Evolutionary conservation across 2,329 filamentous ascomycete genomes (phyloP), one percentile per base, ranked within the genome.

Genomic region (Lachnellula suecica): DNA sequence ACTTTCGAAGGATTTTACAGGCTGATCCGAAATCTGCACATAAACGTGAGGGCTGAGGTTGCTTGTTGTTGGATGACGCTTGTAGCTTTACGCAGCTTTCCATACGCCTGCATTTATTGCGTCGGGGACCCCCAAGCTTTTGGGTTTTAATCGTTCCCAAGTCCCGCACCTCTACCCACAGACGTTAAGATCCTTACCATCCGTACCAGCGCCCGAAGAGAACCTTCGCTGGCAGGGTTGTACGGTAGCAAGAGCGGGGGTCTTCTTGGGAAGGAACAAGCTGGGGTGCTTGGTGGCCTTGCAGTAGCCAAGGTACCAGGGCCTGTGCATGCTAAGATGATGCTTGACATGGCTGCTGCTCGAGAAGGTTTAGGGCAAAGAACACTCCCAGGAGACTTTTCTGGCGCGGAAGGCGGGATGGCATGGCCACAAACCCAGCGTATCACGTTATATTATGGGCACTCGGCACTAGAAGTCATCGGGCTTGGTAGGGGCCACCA

Each of bases 121-220:
- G 46, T 50, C 49, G 59, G 59, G 59, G 52, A 49, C 52, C 53
- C 59, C 60, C 57, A 62, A 60, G 52, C 52, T 54, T 60, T 58
- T 55, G 53, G 56, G 45, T 54, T 59, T 43, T 46, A 55, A 57
- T 44, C 49, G 52, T 53, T 48, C 53, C 62, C 53, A n/a, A 57
- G 59, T 63, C 59, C 59, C 61, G 61, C 59, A 57, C 56, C 53
- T 45, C 44, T 58, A 57, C 58, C 56, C 62, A 61, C 60, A 61
- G 61, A 65, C 63, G 53, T 57, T 55, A 49, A 46, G 47, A 41
- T 38, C 40, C 53, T 48, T 47, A 58, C 59, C n/a, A n/a, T 5
- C 34, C 40, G 11, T 17, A 19, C 37, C 54, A 47, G 47, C 45
- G 53, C 51, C 51, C 51, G 55, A 48, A 51, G 58, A 54, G 56